phyloP scores from a whole-genome alignment of 2,329 filamentous ascomycete genomes.

The Clarireedia paspali region DNA sequence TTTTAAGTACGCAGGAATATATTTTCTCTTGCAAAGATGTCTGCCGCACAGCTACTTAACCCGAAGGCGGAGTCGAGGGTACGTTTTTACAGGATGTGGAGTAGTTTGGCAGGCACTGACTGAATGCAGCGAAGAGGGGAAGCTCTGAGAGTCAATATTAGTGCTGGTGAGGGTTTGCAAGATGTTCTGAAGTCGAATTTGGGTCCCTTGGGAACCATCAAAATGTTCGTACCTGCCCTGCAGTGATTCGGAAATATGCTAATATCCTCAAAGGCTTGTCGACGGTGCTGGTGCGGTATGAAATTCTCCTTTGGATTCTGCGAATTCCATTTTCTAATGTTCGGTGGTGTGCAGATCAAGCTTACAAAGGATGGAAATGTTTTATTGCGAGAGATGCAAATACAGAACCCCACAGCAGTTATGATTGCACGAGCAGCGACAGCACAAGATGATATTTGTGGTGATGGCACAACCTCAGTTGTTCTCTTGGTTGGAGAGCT shows the following conservation, averaged over 20 bases:
- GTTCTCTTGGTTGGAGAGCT: conserved; percentile 94
- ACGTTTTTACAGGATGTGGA: conserved; percentile 34
- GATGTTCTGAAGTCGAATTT: conserved; percentile 96
- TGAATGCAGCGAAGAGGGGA: conserved; percentile 76
- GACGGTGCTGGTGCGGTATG: conserved; percentile 62
- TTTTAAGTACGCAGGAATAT: conserved; percentile 10
- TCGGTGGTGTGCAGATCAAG: conserved; percentile 62
- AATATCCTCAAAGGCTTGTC: conserved; percentile 45
- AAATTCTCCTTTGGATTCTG: conserved; percentile 10
- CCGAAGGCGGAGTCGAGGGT: conserved; percentile 97
- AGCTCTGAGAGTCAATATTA: conserved; percentile 95
- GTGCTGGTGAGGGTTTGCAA: conserved; percentile 83
- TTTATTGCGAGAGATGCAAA: conserved; percentile 73
- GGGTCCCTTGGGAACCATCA: conserved; percentile 87
- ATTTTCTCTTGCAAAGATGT: conserved; percentile 52
- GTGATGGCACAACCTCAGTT: conserved; percentile 94
- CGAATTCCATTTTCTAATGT: conserved; percentile 20
- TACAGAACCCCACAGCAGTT: conserved; percentile 95
- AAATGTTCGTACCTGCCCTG: conserved; percentile 58
- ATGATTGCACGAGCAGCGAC: conserved; percentile 80
- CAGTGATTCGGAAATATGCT: conserved; percentile 13
- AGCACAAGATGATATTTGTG: conserved; percentile 96
- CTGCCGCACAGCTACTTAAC: conserved; percentile 95
- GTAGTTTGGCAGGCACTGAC: conserved; percentile 23
- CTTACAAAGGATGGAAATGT: conserved; percentile 98